Evolutionary conservation across 2,329 filamentous ascomycete species (phyloP), one percentile per base, ranked within the genome.

Genomic region (Sclerotinia nivalis): DNA sequence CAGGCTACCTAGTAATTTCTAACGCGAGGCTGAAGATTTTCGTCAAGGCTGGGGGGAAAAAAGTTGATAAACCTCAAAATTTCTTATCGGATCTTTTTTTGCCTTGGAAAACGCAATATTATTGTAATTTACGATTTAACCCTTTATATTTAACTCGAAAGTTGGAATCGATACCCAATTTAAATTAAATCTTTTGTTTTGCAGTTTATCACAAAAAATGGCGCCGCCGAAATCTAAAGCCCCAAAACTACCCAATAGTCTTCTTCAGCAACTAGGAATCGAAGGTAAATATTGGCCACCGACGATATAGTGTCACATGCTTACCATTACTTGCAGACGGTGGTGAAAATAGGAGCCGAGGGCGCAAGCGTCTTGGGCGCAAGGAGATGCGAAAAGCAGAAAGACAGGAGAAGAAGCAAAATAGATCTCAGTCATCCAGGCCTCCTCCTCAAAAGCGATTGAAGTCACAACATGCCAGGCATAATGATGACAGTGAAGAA

Each of bases 221-320:
- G 69, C 74, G n/a, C 74, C 74, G 49, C 72, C 72, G 64, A 73
- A 72, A 50, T 78, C 78, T 45, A 81, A 79, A 64, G 79, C 79
- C 66, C 78, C 84, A 25, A 79, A 81, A 56, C 77, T 86, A 7
- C 84, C 84, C 3, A 78, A 78, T 37, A 76, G 79, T 47, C 75
- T 86, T 9, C 78, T 85, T 49, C 81, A 82, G 66, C 80, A 85
- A 74, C 75, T 86, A 25, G 82, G 80, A 25, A 76, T 76, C 28
- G 75, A 80, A 71, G 74, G 78, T 79, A 73, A 70, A 37, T 60
- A 52, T 37, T 64, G 25, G 20, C 12, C 28, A 56, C 67, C 69
- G n/a, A 13, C 5, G n/a, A 40, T 37, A 50, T 50, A 22, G 12
- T 18, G 7, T 52, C 49, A 40, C 40, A 52, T 52, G 60, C 70